Conservation (phyloP, 2,329 filamentous ascomycete genomes). For the Arthrobotrys pseudoclavata region DNA sequence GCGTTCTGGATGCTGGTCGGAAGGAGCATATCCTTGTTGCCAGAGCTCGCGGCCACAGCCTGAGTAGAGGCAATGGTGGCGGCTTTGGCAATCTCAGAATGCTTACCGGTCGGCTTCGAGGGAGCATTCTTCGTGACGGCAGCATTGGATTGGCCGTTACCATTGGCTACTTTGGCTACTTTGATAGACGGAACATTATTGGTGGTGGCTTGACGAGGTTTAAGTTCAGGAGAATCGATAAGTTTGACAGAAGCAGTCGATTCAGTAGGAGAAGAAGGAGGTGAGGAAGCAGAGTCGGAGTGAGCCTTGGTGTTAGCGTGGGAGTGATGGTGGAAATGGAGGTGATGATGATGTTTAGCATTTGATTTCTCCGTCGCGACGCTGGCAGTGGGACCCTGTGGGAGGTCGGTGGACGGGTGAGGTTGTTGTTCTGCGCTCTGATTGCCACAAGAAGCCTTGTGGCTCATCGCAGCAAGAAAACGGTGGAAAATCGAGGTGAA, state of each 20-base stretch:
- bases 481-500: constrained; percentile 27
- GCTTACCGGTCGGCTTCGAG: constrained; percentile 52
- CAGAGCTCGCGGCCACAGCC: constrained; percentile 52
- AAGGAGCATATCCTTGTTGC: constrained; percentile 59
- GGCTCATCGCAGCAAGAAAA: constrained; percentile 58
- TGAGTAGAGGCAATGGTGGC: constrained; percentile 58
- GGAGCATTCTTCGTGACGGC: constrained; percentile 25
- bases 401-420: constrained; percentile 8
- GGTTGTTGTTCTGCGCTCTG: constrained; percentile 38
- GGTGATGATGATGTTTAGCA: not conserved
- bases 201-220: constrained; percentile 32
- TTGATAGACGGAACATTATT: constrained; percentile 44
- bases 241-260: constrained; percentile 19
- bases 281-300: constrained; percentile 21
- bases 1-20: constrained; percentile 41
- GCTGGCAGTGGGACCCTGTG: constrained; percentile 20
- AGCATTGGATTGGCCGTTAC: constrained; percentile 9
- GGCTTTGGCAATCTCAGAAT: constrained; percentile 56
- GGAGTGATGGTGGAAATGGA: constrained; percentile 1
- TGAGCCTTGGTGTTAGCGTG: not conserved
- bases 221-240: constrained; percentile 27
- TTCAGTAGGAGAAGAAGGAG: constrained; percentile 20
- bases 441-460: constrained; percentile 51
- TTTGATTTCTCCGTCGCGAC: constrained; percentile 8
- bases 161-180: constrained; percentile 46